These are phyloP conservation scores for Diaporthe sp. DNA, from an alignment of 2,329 filamentous ascomycete genomes.

Conservation along the genomic window DNA sequence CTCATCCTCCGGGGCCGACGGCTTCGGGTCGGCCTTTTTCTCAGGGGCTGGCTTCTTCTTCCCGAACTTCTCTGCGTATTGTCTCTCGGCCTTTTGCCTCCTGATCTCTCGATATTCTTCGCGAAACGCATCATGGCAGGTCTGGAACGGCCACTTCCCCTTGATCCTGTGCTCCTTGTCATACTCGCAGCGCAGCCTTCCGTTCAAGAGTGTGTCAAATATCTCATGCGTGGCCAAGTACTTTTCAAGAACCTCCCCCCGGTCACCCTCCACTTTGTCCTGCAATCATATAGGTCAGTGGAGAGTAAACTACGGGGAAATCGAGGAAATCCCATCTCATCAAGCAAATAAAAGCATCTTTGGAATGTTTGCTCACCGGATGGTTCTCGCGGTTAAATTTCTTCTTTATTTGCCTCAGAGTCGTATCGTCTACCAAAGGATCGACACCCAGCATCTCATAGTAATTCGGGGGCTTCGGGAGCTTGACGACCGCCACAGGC, in stretches of 20 bases:
- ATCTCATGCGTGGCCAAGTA: background rate
- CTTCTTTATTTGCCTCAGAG: background rate
- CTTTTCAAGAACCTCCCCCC: too few relatives aligned
- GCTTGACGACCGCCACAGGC: background rate
- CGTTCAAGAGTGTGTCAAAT: background rate
- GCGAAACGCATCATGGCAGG: background rate
- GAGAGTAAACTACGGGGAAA: background rate
- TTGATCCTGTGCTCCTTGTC: background rate
- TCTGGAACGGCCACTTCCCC: background rate
- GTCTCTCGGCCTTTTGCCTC: fast-evolving
- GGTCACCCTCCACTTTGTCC: too few relatives aligned
- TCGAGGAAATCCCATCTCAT: background rate
- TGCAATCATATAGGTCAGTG: background rate
- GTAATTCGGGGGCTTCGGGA: background rate
- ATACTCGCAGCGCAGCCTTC: background rate
- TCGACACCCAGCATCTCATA: background rate
- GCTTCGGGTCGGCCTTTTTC: background rate
- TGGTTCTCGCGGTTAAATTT: background rate
- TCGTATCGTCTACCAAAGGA: background rate
- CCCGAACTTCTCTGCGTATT: fast-evolving
- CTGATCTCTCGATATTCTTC: background rate
- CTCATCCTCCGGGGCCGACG: background rate
- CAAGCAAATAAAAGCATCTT: background rate
- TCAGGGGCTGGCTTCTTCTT: background rate
- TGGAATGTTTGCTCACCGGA: background rate